Base-by-base conservation (phyloP, 2,329 filamentous ascomycete species). In the Colletotrichum lentis region DNA sequence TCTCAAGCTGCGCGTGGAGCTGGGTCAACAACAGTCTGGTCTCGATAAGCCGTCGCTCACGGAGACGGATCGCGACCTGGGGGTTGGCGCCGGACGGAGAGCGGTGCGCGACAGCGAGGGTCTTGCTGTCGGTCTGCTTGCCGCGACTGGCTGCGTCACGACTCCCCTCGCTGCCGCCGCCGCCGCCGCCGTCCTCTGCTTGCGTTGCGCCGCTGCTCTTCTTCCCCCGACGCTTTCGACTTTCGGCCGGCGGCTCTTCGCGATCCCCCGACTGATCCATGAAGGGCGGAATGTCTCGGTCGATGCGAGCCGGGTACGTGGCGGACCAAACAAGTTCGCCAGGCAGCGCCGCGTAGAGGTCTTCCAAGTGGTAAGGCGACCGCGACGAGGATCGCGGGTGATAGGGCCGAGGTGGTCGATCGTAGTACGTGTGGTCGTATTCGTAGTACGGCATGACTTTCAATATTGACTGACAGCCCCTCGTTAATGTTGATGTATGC, bases 1-100 rank as follows among this genome's bases (percentile, higher is more conserved):
- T 41, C 12, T 52, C n/a, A 16, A 69, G 56, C 35, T 69, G 63
- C 7, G 18, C 31, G 7, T 52, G 52, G 1, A 67, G 18, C 14
- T 69, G 67, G 37, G 22, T n/a, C 7, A 69, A 43, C 37, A 62
- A 22, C 10, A 69, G 57, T 31, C 61, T 47, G 16, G 49, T 22
- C 43, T 64, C 61, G 18, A 68, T 18, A 3, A 68, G 49, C 10
- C 62, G 46, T n/a, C 49, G 35, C 49, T 65, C 47, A 6, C 62
- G 65, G 14, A n/a, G 5, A 6, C 20, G 57, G 14, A 14, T 37
- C 14, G 35, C n/a, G 3, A 35, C 35, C 7, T 64, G 11, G 2
- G 41, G 22, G 20, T 56, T 50, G 35, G 12, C 35, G 12, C n/a
- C 5, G 18, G 24, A 24, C 5, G 22, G 8, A 22, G 59, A 16